Conservation (phyloP, 179 eudicot genomes). For the Nepenthes alata region DNA sequence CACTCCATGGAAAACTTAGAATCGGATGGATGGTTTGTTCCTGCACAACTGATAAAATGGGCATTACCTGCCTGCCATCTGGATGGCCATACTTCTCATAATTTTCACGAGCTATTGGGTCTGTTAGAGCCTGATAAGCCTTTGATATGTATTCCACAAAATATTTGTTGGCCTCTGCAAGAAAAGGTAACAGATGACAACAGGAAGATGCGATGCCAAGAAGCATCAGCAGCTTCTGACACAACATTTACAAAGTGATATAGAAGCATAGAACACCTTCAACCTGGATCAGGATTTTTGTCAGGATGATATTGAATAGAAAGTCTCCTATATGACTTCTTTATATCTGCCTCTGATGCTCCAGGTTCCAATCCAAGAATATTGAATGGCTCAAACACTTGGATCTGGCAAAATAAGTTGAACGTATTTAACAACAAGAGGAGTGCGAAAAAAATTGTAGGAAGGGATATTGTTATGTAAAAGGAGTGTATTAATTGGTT, state of each 20-base stretch:
- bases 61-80: conserved; percentile 57
- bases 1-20: neutral
- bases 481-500: no score
- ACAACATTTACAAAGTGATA: neutral
- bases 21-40: neutral
- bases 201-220: neutral
- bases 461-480: no score
- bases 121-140: conserved; percentile 61
- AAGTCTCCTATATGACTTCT: conserved; percentile 62
- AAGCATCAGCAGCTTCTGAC: neutral
- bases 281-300: conserved; percentile 82
- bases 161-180: conserved; percentile 45
- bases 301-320: conserved; percentile 70
- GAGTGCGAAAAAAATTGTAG: neutral
- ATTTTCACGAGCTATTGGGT: conserved; percentile 56
- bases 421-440: neutral
- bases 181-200: neutral
- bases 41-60: neutral
- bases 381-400: conserved; percentile 59
- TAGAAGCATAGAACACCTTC: conserved; percentile 12
- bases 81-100: conserved; percentile 67
- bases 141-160: conserved; percentile 61
- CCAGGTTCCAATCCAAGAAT: conserved; percentile 65
- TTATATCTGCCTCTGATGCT: conserved; percentile 53
- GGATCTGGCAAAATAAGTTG: conserved; percentile 22